Base-by-base conservation (phyloP, 306 rosid genomes). In the Medicago lupulina region DNA sequence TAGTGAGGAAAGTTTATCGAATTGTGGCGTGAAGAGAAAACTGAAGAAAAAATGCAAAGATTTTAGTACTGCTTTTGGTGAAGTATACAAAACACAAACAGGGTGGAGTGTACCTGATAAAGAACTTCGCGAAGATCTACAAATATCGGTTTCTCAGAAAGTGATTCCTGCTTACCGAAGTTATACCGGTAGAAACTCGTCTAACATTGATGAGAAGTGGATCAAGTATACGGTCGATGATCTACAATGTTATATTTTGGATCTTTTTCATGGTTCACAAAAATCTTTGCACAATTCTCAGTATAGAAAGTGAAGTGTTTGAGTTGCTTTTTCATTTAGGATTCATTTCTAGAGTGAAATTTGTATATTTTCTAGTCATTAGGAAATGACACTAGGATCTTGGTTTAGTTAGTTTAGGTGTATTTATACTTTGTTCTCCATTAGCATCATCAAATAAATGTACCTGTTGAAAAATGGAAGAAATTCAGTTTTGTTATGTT, bases 11-110 rank as follows among this genome's bases (percentile, higher is more conserved):
- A 31, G 44, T 53, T 39, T 25, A 21, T 6, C 76, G 9, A 50
- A 28, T 60, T 23, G 70, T 38, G 74, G 40, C 57, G 59, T 86
- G 2, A 53, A 75, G 76, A 71, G 66, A 67, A 44, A 4, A 58
- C 43, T 51, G 7, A 79, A 80, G 69, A 85, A 76, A 61, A 86
- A 65, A 74, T 87, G 82, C 81, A 78, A 76, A 75, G 36, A 72
- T 23, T 91, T 91, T 76, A 53, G 46, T 72, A 34, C 13, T 74
- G 85, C 87, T 28, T 91, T 91, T 58, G 84, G 82, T 81, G 92
- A 86, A 80, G 79, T 89, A 1, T 89, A 89, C 74, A 81, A 76
- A 82, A 85, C 6, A n/a, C 97, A 89, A 67, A 89, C 97, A n/a
- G 89, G 88, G 18, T 91, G 97, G 92, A 59, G 0, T 11, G 44